Percentiles rank a stretch among this genome's conserved stretches.
Conservation (phyloP, 345 rosid species). For the Lepidium aucheri region DNA sequence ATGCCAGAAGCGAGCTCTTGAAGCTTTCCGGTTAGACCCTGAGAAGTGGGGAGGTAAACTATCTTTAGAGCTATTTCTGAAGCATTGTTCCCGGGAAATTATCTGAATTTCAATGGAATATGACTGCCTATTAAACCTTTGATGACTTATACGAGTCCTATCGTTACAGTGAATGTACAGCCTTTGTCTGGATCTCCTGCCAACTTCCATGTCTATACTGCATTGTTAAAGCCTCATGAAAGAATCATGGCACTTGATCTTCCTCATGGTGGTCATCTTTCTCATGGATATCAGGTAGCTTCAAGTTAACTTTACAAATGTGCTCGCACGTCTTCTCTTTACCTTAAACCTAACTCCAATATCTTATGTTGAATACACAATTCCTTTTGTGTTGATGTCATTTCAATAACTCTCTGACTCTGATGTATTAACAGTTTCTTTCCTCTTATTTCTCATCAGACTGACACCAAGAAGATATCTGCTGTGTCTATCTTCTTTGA, state of each 20-base stretch:
- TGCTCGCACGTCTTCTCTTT: slow-evolving; percentile 4
- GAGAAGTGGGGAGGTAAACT: slow-evolving; percentile 94
- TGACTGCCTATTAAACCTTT: background rate
- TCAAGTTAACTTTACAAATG: background rate
- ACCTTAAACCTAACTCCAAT: background rate
- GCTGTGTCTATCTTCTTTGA: slow-evolving; percentile 98
- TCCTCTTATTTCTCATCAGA: slow-evolving; percentile 41
- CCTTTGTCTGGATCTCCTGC: slow-evolving; percentile 95
- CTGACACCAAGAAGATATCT: slow-evolving; percentile 96
- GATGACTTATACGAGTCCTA: slow-evolving; percentile 12
- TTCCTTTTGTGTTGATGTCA: background rate
- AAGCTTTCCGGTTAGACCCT: slow-evolving; percentile 93
- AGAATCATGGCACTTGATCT: slow-evolving; percentile 99
- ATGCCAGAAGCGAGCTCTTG: slow-evolving; percentile 93
- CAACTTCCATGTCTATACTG: slow-evolving; percentile 95
- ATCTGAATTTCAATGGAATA: background rate
- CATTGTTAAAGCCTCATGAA: slow-evolving; percentile 85
- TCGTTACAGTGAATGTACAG: slow-evolving; percentile 83
- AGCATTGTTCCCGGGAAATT: background rate
- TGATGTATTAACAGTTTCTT: slow-evolving; percentile 1
- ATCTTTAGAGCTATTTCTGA: background rate
- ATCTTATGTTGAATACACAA: background rate
- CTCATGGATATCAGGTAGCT: slow-evolving; percentile 97
- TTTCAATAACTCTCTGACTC: background rate
- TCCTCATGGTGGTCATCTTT: slow-evolving; percentile 99